Percentiles rank a stretch among this genome's conserved stretches.
Conservation (phyloP, 805 yeast genomes). For the Deakozyma indianensis region DNA sequence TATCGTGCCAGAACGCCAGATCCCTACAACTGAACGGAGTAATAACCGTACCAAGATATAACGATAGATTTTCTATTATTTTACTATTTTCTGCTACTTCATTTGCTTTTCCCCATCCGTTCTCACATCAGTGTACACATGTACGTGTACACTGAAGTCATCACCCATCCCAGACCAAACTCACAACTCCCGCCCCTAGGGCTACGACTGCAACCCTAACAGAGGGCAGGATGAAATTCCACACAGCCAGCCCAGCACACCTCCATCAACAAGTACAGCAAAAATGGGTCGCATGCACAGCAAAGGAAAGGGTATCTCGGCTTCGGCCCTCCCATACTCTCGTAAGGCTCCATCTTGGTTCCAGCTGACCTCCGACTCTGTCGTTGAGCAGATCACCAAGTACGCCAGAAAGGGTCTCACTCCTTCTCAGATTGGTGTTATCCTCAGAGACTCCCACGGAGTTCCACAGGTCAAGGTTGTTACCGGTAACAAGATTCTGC, state of each 20-base stretch:
- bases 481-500: slow-evolving; percentile 98
- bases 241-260: background rate
- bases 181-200: background rate
- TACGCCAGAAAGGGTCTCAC: slow-evolving; percentile 99
- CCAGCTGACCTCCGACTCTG: slow-evolving; percentile 90
- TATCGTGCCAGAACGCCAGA: too few species aligned
- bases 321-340: slow-evolving; percentile 98
- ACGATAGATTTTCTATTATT: too few species aligned
- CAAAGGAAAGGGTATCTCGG: slow-evolving; percentile 99
- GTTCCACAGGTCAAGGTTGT: slow-evolving; percentile 93
- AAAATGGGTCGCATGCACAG: slow-evolving; percentile 99
- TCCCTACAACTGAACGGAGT: too few species aligned
- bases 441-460: slow-evolving; percentile 99
- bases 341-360: slow-evolving; percentile 99
- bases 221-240: too few species aligned
- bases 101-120: too few species aligned
- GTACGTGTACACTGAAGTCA: too few species aligned
- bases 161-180: too few species aligned
- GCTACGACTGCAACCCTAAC: background rate
- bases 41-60: too few species aligned
- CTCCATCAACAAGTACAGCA: slow-evolving; percentile 21
- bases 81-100: too few species aligned
- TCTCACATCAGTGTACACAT: too few species aligned
- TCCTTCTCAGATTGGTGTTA: slow-evolving; percentile 99
- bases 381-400: slow-evolving; percentile 96